Conservation (phyloP, 805 yeast species). For the Kuraishia ogatae region DNA sequence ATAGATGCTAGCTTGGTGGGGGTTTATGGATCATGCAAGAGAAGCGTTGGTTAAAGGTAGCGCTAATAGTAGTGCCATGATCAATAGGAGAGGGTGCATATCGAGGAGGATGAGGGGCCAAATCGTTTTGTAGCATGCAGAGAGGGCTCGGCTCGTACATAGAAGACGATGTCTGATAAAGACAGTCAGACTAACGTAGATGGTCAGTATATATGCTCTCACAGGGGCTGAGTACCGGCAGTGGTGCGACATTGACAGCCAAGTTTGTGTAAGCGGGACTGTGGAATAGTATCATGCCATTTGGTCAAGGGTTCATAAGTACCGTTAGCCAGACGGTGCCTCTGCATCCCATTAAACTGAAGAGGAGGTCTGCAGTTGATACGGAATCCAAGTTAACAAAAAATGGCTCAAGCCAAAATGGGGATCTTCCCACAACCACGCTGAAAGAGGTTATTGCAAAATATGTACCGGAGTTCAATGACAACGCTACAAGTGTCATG, state of each 20-base stretch:
- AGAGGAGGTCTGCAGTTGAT: background rate
- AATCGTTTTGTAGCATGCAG: too few species aligned
- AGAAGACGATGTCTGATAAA: too few species aligned
- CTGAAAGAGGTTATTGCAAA: conserved; percentile 10
- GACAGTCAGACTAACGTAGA: too few species aligned
- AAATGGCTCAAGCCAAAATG: conserved; percentile 3
- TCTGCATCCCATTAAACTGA: background rate
- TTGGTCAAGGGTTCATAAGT: conserved; percentile 8
- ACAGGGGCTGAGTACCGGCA: too few species aligned
- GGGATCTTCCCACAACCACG: conserved; percentile 3
- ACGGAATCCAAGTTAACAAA: conserved; percentile 4
- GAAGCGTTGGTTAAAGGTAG: background rate
- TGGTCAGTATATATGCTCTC: too few species aligned
- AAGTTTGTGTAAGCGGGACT: background rate
- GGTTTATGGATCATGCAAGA: background rate
- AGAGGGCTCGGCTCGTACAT: too few species aligned
- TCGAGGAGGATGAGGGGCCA: background rate
- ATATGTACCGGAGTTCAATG: conserved; percentile 34
- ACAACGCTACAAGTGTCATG: conserved; percentile 42
- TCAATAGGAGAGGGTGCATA: background rate
- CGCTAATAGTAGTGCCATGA: background rate
- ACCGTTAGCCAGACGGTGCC: conserved; percentile 4
- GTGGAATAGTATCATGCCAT: background rate
- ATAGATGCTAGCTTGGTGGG: background rate
- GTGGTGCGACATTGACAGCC: background rate